Conservation (phyloP, 495 filamentous ascomycete species). For the Trichoderma gamsii region DNA sequence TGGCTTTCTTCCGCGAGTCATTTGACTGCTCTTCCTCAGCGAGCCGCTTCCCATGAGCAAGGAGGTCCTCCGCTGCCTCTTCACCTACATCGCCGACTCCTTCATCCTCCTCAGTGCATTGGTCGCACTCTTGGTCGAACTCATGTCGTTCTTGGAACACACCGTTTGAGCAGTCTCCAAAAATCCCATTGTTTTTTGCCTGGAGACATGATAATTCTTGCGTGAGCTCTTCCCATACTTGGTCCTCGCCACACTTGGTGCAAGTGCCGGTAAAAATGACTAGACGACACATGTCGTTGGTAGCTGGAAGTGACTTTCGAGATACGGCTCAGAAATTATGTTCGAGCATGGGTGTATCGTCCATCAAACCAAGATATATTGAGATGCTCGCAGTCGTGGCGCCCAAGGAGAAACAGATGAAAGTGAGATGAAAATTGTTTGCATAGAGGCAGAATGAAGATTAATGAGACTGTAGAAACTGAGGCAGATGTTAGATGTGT, state of each 20-base stretch:
- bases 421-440: neutral
- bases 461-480: neutral
- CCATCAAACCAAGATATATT: neutral
- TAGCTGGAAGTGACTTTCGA: neutral
- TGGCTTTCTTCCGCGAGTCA: slow-evolving; percentile 11
- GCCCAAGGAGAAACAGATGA: neutral
- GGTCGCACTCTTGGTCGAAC: slow-evolving; percentile 34
- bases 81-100: slow-evolving; percentile 29
- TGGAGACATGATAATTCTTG: slow-evolving; percentile 34
- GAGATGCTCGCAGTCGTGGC: neutral
- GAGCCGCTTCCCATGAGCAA: slow-evolving; percentile 12
- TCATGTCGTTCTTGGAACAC: slow-evolving; percentile 26
- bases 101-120: slow-evolving; percentile 25
- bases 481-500: neutral
- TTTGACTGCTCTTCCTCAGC: slow-evolving; percentile 16
- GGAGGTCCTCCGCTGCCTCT: slow-evolving; percentile 24
- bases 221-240: slow-evolving; percentile 28
- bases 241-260: slow-evolving; percentile 24
- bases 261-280: slow-evolving; percentile 31
- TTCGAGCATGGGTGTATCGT: neutral
- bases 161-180: slow-evolving; percentile 28
- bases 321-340: neutral
- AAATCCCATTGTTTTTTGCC: slow-evolving; percentile 32
- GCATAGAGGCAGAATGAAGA: neutral
- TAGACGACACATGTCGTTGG: slow-evolving; percentile 28